Conservation (phyloP, 139 green algal species). For the Picocystis salinarum region DNA sequence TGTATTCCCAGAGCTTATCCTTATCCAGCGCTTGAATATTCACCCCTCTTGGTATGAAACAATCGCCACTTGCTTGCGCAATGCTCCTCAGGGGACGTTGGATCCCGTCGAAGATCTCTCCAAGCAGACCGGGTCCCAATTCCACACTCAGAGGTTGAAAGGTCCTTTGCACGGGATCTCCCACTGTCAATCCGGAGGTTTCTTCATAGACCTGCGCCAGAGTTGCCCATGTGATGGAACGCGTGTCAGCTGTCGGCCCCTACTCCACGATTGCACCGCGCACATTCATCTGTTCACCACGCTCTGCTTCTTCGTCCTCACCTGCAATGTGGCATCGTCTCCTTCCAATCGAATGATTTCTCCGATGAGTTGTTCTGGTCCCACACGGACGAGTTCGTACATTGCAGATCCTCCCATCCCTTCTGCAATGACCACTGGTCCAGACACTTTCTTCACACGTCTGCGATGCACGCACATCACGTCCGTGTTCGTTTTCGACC, state of each 20-base stretch:
- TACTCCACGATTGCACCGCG: background rate
- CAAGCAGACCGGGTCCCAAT: conserved; percentile 85
- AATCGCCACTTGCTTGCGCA: conserved; percentile 47
- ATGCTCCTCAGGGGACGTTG: conserved; percentile 92
- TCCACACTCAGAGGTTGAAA: conserved; percentile 76
- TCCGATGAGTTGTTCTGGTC: conserved; percentile 80
- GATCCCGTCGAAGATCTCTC: conserved; percentile 98
- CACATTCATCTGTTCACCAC: background rate
- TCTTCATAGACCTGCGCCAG: conserved; percentile 84
- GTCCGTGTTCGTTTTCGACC: no score
- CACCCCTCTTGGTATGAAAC: conserved; percentile 95
- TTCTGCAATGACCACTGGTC: conserved; percentile 87
- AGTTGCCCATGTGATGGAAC: background rate
- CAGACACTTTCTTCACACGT: conserved; percentile 76
- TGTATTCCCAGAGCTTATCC: conserved; percentile 74
- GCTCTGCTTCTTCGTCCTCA: no score
- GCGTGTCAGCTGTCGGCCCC: background rate
- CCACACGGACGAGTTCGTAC: conserved; percentile 98
- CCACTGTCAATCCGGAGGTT: conserved; percentile 84
- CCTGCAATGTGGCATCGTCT: conserved; percentile 92
- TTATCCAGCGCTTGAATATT: conserved; percentile 72
- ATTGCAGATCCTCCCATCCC: conserved; percentile 87
- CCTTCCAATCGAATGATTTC: conserved; percentile 97
- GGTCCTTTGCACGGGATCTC: conserved; percentile 53
- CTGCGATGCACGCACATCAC: no score